phyloP scores from a whole-genome alignment of 2,329 filamentous ascomycete species.

The Fusarium tanahbumbuense region DNA sequence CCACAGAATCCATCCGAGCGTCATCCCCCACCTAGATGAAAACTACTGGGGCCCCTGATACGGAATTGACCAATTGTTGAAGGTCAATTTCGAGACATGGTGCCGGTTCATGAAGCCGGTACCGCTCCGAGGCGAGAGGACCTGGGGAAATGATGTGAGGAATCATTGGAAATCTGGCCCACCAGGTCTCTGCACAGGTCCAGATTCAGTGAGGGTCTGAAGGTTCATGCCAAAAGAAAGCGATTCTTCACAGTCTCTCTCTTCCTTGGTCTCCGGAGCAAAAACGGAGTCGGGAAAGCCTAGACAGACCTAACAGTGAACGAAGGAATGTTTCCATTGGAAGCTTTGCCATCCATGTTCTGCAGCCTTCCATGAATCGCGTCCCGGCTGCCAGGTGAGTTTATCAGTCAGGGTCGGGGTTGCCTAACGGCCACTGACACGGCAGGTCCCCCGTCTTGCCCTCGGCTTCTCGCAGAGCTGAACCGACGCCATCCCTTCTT shows the following conservation, averaged over 20 bases:
- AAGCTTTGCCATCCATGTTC: constrained; percentile 23
- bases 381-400: constrained; percentile 7
- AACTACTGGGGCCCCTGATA: constrained; percentile 18
- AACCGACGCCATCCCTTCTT: constrained; percentile 32
- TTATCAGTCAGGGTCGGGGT: constrained; percentile 16
- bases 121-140: constrained; percentile 22
- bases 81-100: constrained; percentile 39
- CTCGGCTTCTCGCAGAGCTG: constrained; percentile 33
- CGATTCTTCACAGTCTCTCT: neutral
- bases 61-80: constrained; percentile 33
- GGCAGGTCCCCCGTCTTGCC: constrained; percentile 25
- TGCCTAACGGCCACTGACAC: constrained; percentile 29
- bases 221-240: neutral
- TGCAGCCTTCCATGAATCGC: constrained; percentile 38
- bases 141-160: constrained; percentile 22
- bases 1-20: constrained; percentile 36
- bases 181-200: neutral
- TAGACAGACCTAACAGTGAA: neutral
- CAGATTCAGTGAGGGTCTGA: neutral
- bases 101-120: constrained; percentile 25
- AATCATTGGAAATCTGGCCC: constrained; percentile 5
- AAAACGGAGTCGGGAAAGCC: neutral
- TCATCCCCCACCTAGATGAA: constrained; percentile 32
- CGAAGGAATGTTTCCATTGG: neutral
- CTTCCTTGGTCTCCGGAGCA: neutral